Base-by-base conservation (phyloP, 1,284 basidiomycete species). In the Fistulinella cinereoalba region DNA sequence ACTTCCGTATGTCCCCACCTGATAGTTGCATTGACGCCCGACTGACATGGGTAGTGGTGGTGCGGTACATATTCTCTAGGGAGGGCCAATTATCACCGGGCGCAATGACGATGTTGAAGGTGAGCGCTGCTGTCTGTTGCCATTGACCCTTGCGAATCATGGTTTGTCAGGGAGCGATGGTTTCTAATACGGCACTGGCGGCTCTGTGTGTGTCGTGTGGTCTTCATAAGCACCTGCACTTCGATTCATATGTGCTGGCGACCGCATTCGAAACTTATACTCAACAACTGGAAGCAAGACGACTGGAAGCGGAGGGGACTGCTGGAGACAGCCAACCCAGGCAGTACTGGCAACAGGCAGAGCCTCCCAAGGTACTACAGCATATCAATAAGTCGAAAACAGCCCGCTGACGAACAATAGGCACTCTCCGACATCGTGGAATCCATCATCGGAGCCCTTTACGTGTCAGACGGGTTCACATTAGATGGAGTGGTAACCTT, bases 361-460 rank as follows among this genome's bases (percentile, higher is more conserved):
- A 87, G 39, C 76, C 85, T 32, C 89, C 88, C 0, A 92, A 92
- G 73, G 88, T 84, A 53, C 24, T 51, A 39, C 10, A 37, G 23
- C 10, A 45, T 15, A 39, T 45, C n/a, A 38, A 29, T 33, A 33
- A 10, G 37, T 18, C 28, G 16, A 33, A 37, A 24, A 38, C 11
- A 47, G 36, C 34, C 32, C 10, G 24, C 49, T 65, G 19, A 66
- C 40, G 12, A 16, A 16, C 22, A 29, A 37, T 29, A 88, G 88
- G 76, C 73, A 12, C 71, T 90, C 16, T 85, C 85, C 6, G 88
- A 91, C 62, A 72, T 89, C 19, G 73, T 92, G 21, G 88, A 92
- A 62, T 82, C 88, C 6, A 70, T 88, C 37, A 70, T 89, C 21
- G 88, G 86, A 4, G 87, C 85, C 12, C 69, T 88, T 37, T 86